Conservation (phyloP, 2,329 filamentous ascomycete genomes). For the Keithomyces neogunnii region DNA sequence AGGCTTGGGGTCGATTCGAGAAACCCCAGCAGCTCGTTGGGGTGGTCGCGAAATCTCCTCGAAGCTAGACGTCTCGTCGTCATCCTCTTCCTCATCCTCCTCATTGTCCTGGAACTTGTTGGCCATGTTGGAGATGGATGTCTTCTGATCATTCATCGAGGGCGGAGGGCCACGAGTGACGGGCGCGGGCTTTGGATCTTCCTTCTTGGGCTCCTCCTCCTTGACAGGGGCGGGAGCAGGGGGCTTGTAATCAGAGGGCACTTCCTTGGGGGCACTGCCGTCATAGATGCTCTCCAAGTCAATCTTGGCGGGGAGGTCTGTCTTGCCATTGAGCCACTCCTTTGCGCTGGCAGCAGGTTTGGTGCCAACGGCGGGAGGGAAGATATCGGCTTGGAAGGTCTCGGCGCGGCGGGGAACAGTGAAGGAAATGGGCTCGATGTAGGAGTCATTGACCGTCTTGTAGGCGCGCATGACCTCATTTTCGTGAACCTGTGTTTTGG, state of each 20-base stretch:
- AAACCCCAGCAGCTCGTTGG: slow-evolving; percentile 44
- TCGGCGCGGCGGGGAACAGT: slow-evolving; percentile 90
- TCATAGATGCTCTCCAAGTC: slow-evolving; percentile 90
- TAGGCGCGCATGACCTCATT: slow-evolving; percentile 93
- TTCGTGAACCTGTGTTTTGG: slow-evolving; percentile 60
- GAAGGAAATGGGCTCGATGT: slow-evolving; percentile 96
- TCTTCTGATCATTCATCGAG: slow-evolving; percentile 75
- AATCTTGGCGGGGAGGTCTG: slow-evolving; percentile 79
- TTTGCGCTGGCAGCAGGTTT: slow-evolving; percentile 72
- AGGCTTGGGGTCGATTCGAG: slow-evolving; percentile 32
- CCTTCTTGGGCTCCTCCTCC: slow-evolving; percentile 31
- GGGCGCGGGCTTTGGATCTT: slow-evolving; percentile 44
- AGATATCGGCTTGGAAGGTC: slow-evolving; percentile 95
- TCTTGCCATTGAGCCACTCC: slow-evolving; percentile 85
- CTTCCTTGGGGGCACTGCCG: slow-evolving; percentile 69
- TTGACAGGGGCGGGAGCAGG: slow-evolving; percentile 30
- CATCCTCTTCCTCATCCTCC: slow-evolving; percentile 52
- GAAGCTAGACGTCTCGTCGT: slow-evolving; percentile 70
- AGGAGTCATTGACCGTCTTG: slow-evolving; percentile 92
- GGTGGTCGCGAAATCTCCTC: slow-evolving; percentile 74
- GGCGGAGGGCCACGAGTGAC: slow-evolving; percentile 43
- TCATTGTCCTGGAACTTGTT: slow-evolving; percentile 76
- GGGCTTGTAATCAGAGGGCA: slow-evolving; percentile 61
- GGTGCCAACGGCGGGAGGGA: slow-evolving; percentile 71
- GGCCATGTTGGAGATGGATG: slow-evolving; percentile 77